Conservation (phyloP, 1,139 yeast species). For the Protomyces pachydermus region DNA sequence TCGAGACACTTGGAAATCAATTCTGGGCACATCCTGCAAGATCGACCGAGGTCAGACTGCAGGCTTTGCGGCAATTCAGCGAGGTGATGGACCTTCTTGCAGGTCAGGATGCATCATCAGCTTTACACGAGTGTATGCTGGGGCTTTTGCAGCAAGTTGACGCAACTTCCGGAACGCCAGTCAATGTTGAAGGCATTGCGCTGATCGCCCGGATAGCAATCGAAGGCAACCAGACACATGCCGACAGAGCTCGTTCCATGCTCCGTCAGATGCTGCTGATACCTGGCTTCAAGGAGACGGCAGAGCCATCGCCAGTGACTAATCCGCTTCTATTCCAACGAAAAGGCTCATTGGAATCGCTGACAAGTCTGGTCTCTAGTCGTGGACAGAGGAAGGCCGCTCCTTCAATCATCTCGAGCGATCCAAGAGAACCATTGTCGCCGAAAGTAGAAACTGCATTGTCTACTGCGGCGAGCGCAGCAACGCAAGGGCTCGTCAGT, state of each 20-base stretch:
- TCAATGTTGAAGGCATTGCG: conserved; percentile 23
- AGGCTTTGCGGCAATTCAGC: conserved; percentile 46
- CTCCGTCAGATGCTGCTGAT: not conserved
- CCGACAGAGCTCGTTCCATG: not conserved
- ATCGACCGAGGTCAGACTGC: conserved; percentile 42
- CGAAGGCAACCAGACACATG: conserved; percentile 36
- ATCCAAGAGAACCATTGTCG: not conserved
- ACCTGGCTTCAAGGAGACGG: not conserved
- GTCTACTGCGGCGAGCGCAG: not conserved
- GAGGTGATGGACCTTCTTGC: conserved; percentile 45
- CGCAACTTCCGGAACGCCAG: conserved; percentile 8
- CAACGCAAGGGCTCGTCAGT: not conserved
- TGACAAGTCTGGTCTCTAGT: not conserved
- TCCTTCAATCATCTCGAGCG: not conserved
- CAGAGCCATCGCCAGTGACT: not conserved
- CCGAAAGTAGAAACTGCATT: not conserved
- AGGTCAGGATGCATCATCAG: conserved; percentile 20
- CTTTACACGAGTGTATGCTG: conserved; percentile 25
- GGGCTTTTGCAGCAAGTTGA: conserved; percentile 29
- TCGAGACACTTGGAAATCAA: conserved; percentile 45
- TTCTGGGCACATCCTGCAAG: conserved; percentile 44
- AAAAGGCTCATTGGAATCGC: not conserved
- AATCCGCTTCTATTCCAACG: not conserved
- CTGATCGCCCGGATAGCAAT: conserved; percentile 33
- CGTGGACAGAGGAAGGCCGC: not conserved